These are phyloP conservation scores for Sporothrix globosa DNA, from an alignment of 2,329 filamentous ascomycete species.

Conservation along the genomic window DNA sequence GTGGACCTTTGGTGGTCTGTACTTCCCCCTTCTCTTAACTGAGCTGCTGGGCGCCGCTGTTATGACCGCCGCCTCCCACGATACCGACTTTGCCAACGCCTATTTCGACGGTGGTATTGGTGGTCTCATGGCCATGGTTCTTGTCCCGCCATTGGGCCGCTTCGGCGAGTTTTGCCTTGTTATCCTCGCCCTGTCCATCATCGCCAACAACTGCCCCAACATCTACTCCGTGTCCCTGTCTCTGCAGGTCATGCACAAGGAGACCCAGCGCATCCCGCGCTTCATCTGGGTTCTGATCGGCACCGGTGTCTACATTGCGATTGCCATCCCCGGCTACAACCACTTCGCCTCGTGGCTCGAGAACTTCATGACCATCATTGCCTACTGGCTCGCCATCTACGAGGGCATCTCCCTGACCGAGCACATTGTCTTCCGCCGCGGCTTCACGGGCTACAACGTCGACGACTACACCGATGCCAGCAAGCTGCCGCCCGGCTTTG, in stretches of 20 bases:
- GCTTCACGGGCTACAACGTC: constrained; percentile 50
- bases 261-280: constrained; percentile 56
- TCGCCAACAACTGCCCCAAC: constrained; percentile 51
- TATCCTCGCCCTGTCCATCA: constrained; percentile 50
- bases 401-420: constrained; percentile 48
- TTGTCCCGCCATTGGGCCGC: constrained; percentile 48
- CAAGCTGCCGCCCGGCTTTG: constrained; percentile 45
- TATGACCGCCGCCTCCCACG: constrained; percentile 63
- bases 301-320: constrained; percentile 62
- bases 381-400: constrained; percentile 51
- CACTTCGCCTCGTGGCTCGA: constrained; percentile 43
- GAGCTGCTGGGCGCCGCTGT: constrained; percentile 73
- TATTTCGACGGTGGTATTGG: constrained; percentile 48
- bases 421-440: constrained; percentile 50
- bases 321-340: constrained; percentile 53
- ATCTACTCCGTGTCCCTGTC: constrained; percentile 47
- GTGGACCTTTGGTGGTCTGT: constrained; percentile 69
- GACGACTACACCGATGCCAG: constrained; percentile 52
- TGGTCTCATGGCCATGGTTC: constrained; percentile 53
- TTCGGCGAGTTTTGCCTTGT: constrained; percentile 55
- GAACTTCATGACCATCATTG: constrained; percentile 48
- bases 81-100: constrained; percentile 57
- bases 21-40: constrained; percentile 72
- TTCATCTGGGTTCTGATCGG: constrained; percentile 62
- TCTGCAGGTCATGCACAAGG: constrained; percentile 59